Evolutionary conservation across 129 eudicot species (phyloP), one percentile per base, ranked within the genome.

Genomic region (Sambucus nigra): DNA sequence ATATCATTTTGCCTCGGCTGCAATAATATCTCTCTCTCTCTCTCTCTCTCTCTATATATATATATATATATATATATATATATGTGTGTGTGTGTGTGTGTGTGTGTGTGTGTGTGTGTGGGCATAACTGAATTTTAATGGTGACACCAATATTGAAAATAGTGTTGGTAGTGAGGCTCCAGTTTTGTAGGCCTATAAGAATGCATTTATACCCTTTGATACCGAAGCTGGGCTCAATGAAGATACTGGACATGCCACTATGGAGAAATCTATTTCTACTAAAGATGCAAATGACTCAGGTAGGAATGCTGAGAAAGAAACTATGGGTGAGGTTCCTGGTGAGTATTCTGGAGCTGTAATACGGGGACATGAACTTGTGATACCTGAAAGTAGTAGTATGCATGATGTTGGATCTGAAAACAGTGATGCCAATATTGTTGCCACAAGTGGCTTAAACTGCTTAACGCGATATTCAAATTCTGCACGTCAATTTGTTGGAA

Each of bases 231-330:
- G 54, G 24, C 64, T 54, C 41, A 61, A 44, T 33, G 35, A 63
- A 11, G 55, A 46, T 64, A 7, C 12, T 15, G 54, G 40, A 53
- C 42, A 12, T 59, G 57, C 7, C 21, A 16, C 7, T 26, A 9
- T 23, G n/a, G 53, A 11, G 46, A 54, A 65, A 35, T n/a, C 27
- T 17, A 60, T 27, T 48, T 32, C 24, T 23, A 48, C 3, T 55
- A 47, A 18, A 48, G 67, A 65, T 13, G 65, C 12, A 25, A 55
- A 57, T 26, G 44, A 63, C 25, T 64, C 65, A 12, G 68, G 64
- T 47, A 68, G 57, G 7, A 68, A 70, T 35, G 55, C 59, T 22
- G 84, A 77, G 45, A 71, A 11, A n/a, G 53, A 29, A 44, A 51
- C 57, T 8, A 28, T 38, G 47, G 67, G 11, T 12, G 63, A 49